Conservation (phyloP, 768 basidiomycete genomes). For the Termitomyces sp. region DNA sequence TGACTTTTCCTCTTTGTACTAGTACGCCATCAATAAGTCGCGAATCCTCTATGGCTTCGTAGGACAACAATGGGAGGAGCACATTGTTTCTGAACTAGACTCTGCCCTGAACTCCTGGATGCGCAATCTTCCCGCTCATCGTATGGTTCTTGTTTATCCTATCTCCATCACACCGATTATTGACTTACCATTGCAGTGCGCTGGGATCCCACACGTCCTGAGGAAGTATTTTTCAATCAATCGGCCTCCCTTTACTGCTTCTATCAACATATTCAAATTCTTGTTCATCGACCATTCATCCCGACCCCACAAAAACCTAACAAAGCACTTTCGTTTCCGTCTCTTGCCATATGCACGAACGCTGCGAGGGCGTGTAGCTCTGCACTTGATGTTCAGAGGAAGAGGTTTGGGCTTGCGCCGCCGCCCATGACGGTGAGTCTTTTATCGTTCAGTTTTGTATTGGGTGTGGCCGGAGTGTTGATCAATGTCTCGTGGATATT, state of each 20-base stretch:
- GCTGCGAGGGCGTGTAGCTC: conserved; percentile 77
- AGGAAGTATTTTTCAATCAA: conserved; percentile 48
- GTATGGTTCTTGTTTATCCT: conserved; percentile 25
- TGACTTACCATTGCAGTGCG: conserved; percentile 26
- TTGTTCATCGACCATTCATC: conserved; percentile 77
- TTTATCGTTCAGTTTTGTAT: not conserved
- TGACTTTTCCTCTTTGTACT: not conserved
- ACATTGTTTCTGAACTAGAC: conserved; percentile 64
- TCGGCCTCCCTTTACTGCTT: conserved; percentile 47
- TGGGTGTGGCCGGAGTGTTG: not conserved
- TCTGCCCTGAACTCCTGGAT: conserved; percentile 67
- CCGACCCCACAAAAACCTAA: conserved; percentile 46
- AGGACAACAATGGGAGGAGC: conserved; percentile 58
- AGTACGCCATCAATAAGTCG: conserved; percentile 84
- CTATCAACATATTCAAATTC: conserved; percentile 59
- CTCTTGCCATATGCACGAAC: conserved; percentile 70
- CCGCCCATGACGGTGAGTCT: conserved; percentile 28
- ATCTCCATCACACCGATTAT: not conserved
- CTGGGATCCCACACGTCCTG: conserved; percentile 43
- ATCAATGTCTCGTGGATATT: not conserved
- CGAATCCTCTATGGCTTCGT: conserved; percentile 59
- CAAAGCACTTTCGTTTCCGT: conserved; percentile 45
- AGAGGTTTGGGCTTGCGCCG: conserved; percentile 21
- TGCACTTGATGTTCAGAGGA: conserved; percentile 57
- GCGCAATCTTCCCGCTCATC: conserved; percentile 53